Evolutionary conservation across 345 rosid genomes (phyloP).

Genomic region (Brassica napus): DNA sequence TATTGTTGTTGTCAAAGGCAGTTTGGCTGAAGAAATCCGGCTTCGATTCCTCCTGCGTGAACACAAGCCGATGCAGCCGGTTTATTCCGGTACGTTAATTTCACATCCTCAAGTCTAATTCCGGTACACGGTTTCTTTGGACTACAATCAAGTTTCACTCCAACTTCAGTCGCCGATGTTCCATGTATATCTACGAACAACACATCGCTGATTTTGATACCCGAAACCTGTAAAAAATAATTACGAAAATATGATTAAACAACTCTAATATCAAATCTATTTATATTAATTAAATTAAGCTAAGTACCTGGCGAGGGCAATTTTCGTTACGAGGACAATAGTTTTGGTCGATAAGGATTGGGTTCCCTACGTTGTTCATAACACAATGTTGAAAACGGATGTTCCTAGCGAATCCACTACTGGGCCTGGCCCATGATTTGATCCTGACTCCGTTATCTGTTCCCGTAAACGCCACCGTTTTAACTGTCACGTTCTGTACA

Average conservation of each 20-base stretch:
- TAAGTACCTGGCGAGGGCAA: slow-evolving; percentile 45
- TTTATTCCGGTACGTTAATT: slow-evolving; percentile 47
- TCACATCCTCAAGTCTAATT: slow-evolving; percentile 53
- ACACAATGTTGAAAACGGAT: slow-evolving; percentile 44
- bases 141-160: slow-evolving; percentile 70
- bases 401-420: slow-evolving; percentile 50
- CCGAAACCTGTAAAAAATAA: slow-evolving; percentile 46
- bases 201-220: slow-evolving; percentile 59
- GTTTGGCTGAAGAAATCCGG: slow-evolving; percentile 47
- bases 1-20: slow-evolving; percentile 40
- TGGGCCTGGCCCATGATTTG: slow-evolving; percentile 64
- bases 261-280: not conserved
- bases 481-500: slow-evolving; percentile 54
- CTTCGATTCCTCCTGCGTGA: slow-evolving; percentile 54
- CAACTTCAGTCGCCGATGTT: slow-evolving; percentile 61
- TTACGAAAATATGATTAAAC: not conserved
- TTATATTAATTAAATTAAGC: not conserved
- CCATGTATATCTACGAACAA: slow-evolving; percentile 59
- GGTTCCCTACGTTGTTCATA: slow-evolving; percentile 54
- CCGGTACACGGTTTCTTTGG: slow-evolving; percentile 51
- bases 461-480: slow-evolving; percentile 35
- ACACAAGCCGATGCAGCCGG: slow-evolving; percentile 60
- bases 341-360: slow-evolving; percentile 60
- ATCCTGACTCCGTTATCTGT: slow-evolving; percentile 61
- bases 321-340: slow-evolving; percentile 51